A percentile compares a stretch with the other conserved stretches of the same genome.
Evolutionary conservation across 805 yeast genomes (phyloP).

Genomic region (Isabelozyma pseudorhagii): DNA sequence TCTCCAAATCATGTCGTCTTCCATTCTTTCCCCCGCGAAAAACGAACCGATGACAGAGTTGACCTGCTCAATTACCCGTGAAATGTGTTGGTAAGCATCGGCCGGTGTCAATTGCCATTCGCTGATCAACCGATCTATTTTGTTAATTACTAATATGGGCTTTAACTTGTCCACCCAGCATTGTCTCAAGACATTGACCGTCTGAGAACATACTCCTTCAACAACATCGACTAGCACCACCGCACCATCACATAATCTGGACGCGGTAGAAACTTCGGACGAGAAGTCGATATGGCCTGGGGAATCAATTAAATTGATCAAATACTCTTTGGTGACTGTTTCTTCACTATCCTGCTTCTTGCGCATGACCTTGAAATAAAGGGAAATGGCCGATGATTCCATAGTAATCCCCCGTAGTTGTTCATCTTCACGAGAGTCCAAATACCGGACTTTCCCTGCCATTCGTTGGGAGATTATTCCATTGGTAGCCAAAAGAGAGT

Average conservation of each 20-base stretch:
- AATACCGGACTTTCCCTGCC: conserved; percentile 92
- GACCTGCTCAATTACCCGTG: conserved; percentile 83
- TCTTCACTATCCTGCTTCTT: conserved; percentile 28
- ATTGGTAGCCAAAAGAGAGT: conserved; percentile 87
- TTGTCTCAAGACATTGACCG: conserved; percentile 90
- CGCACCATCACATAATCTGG: conserved; percentile 95
- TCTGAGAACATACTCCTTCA: conserved; percentile 98
- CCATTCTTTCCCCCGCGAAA: conserved; percentile 89
- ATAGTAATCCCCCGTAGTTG: conserved; percentile 95
- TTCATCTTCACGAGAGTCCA: conserved; percentile 94
- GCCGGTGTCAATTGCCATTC: conserved; percentile 79
- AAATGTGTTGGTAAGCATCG: conserved; percentile 82
- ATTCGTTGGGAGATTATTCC: conserved; percentile 92
- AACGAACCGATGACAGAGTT: conserved; percentile 93
- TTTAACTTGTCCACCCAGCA: conserved; percentile 91
- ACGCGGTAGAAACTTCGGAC: conserved; percentile 93
- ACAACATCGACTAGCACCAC: conserved; percentile 93
- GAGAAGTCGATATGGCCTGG: conserved; percentile 99
- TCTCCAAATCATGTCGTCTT: conserved; percentile 76
- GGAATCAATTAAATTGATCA: conserved; percentile 91
- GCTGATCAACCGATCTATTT: conserved; percentile 78
- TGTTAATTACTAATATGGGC: conserved; percentile 85
- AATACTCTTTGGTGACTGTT: conserved; percentile 53
- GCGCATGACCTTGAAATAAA: conserved; percentile 74
- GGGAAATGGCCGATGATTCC: conserved; percentile 94